A percentile compares a stretch with the other conserved stretches of the same genome.
These are phyloP conservation scores for Skeletonema potamos DNA, from an alignment of 108 stramenopile genomes.

Conservation along the genomic window DNA sequence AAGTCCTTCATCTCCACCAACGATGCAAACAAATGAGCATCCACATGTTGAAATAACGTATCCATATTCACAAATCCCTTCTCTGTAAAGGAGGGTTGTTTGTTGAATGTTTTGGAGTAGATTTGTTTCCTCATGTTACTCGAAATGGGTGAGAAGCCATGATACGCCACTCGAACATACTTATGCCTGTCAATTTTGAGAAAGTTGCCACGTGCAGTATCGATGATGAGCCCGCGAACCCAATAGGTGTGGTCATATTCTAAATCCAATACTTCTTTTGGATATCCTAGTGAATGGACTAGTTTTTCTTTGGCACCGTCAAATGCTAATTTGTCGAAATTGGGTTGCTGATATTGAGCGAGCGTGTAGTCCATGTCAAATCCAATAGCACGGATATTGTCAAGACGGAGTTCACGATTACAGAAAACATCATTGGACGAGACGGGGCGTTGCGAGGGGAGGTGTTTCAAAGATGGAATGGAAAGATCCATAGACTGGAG, in stretches of 20 bases:
- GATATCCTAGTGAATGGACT: constrained; percentile 86
- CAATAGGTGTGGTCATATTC: constrained; percentile 84
- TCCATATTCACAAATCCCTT: constrained; percentile 92
- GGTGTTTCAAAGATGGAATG: constrained; percentile 27
- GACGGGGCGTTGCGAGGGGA: constrained; percentile 53
- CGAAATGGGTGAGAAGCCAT: constrained; percentile 80
- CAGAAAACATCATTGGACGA: constrained; percentile 83
- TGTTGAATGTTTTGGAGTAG: constrained; percentile 79
- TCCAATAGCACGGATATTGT: constrained; percentile 83
- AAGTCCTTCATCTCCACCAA: constrained; percentile 87
- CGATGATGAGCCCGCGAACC: constrained; percentile 91
- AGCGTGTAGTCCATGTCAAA: constrained; percentile 98
- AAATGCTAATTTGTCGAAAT: constrained; percentile 92
- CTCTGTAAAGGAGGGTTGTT: constrained; percentile 86
- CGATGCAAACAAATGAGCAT: constrained; percentile 83
- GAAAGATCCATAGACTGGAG: constrained; percentile 28
- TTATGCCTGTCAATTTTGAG: constrained; percentile 95
- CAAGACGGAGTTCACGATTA: constrained; percentile 89
- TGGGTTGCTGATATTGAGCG: constrained; percentile 90
- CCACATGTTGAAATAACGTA: constrained; percentile 90
- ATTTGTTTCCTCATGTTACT: constrained; percentile 71
- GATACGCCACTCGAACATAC: constrained; percentile 93
- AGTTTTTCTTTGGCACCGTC: constrained; percentile 94
- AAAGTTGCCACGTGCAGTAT: constrained; percentile 93
- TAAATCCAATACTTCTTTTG: constrained; percentile 79